Conservation (phyloP, 768 basidiomycete species). For the Rhodocollybia butyracea region DNA sequence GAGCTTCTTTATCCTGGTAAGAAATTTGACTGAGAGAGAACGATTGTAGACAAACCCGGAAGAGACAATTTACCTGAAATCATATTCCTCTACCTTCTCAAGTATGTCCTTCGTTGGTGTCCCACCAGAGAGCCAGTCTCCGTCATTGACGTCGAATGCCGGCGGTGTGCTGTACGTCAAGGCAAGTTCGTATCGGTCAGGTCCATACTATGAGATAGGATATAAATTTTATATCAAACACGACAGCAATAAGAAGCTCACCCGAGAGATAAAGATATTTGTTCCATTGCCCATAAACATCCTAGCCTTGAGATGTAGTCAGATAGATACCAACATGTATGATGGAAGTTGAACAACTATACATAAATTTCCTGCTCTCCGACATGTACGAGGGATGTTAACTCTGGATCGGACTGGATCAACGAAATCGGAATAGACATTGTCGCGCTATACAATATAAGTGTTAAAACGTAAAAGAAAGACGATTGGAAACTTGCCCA, state of each 20-base stretch:
- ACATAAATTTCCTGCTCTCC: too few species aligned
- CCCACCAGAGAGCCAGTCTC: background rate
- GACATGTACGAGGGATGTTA: background rate
- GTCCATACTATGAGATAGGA: conserved; percentile 1
- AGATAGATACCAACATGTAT: too few species aligned
- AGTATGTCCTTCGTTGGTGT: background rate
- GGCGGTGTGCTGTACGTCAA: background rate
- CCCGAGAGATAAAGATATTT: background rate
- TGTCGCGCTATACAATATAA: background rate
- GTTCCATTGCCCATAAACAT: conserved; percentile 5
- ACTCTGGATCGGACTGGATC: conserved; percentile 6
- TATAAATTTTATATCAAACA: background rate
- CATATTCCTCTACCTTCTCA: background rate
- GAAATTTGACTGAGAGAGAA: background rate
- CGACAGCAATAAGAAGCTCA: background rate
- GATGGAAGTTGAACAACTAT: too few species aligned
- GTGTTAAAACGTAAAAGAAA: background rate
- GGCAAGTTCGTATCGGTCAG: conserved; percentile 6
- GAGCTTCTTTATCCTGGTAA: background rate
- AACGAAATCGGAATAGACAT: background rate
- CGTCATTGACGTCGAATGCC: background rate
- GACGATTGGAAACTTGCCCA: background rate
- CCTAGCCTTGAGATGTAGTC: background rate
- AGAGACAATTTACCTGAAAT: conserved; percentile 1
- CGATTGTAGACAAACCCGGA: background rate